Evolutionary conservation across 768 basidiomycete species (phyloP).

Genomic region (Sutorius australiensis): DNA sequence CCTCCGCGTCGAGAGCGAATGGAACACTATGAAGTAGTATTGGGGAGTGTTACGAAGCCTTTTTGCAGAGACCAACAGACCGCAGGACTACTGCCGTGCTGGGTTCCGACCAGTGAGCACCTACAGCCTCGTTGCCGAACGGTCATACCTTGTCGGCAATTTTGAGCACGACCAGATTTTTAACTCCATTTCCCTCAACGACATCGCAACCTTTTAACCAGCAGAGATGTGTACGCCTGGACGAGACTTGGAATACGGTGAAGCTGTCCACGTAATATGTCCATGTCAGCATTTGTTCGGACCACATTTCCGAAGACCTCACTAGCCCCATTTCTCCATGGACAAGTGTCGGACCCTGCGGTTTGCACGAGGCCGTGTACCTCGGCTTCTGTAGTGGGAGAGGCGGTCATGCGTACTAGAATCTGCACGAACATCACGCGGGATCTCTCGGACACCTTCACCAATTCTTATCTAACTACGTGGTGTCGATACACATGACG

Average conservation of each 20-base stretch:
- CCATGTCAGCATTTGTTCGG: background rate
- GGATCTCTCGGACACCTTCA: slow-evolving; percentile 20
- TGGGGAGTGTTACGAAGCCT: slow-evolving; percentile 68
- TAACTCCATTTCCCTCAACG: slow-evolving; percentile 33
- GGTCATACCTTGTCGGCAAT: slow-evolving; percentile 54
- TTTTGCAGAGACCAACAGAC: slow-evolving; percentile 51
- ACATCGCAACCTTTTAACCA: slow-evolving; percentile 31
- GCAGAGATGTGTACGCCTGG: slow-evolving; percentile 70
- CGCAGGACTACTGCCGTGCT: slow-evolving; percentile 32
- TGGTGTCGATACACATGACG: slow-evolving; percentile 19
- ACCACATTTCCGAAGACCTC: slow-evolving; percentile 13
- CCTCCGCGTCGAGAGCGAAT: slow-evolving; percentile 59
- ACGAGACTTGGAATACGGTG: slow-evolving; percentile 68
- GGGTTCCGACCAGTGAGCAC: slow-evolving; percentile 1
- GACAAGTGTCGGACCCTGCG: slow-evolving; percentile 33
- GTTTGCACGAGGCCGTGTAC: slow-evolving; percentile 35
- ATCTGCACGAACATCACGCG: slow-evolving; percentile 14
- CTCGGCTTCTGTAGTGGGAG: slow-evolving; percentile 38
- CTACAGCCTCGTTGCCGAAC: background rate
- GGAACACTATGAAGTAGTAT: slow-evolving; percentile 67
- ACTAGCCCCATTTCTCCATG: too few species aligned
- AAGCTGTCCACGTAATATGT: slow-evolving; percentile 39
- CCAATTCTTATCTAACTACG: slow-evolving; percentile 25
- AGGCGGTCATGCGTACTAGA: too few species aligned
- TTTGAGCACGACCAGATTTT: slow-evolving; percentile 45